A percentile compares a stretch with the other conserved stretches of the same genome.
These are phyloP conservation scores for Oryza australiensis DNA, from an alignment of 176 grass and related monocot genomes.

Conservation along the genomic window DNA sequence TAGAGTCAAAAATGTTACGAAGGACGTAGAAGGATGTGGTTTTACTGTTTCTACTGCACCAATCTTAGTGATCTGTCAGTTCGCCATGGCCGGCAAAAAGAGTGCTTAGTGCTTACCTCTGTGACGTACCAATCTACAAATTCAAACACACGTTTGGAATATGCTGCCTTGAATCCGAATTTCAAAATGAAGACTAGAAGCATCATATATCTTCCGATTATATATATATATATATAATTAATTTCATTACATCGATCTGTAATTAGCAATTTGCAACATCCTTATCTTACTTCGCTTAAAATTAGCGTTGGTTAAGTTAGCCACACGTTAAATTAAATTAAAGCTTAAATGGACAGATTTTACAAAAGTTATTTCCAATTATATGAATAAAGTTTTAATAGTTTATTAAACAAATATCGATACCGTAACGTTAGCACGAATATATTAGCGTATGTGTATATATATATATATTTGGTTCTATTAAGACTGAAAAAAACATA, in stretches of 20 bases:
- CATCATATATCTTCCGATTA: background rate
- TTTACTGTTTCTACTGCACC: background rate
- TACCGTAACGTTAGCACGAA: too few relatives aligned
- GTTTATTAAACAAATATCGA: too few relatives aligned
- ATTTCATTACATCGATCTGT: too few relatives aligned
- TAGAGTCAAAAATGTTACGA: background rate
- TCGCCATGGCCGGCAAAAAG: background rate
- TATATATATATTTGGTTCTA: background rate
- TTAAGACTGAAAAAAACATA: background rate
- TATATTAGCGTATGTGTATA: too few relatives aligned
- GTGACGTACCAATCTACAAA: background rate
- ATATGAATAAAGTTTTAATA: too few relatives aligned
- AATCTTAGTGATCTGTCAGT: background rate
- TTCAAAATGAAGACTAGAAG: background rate
- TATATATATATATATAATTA: too few relatives aligned
- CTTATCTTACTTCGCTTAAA: too few relatives aligned
- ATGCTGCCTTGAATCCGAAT: background rate
- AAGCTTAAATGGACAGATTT: too few relatives aligned
- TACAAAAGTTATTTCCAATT: too few relatives aligned
- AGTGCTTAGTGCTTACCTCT: background rate
- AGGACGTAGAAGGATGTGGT: background rate
- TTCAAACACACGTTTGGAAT: background rate
- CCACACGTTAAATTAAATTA: too few relatives aligned
- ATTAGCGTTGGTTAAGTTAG: too few relatives aligned
- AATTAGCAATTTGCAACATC: too few relatives aligned